Evolutionary conservation across 495 filamentous ascomycete species (phyloP).

Genomic region (Penicillium roqueforti): DNA sequence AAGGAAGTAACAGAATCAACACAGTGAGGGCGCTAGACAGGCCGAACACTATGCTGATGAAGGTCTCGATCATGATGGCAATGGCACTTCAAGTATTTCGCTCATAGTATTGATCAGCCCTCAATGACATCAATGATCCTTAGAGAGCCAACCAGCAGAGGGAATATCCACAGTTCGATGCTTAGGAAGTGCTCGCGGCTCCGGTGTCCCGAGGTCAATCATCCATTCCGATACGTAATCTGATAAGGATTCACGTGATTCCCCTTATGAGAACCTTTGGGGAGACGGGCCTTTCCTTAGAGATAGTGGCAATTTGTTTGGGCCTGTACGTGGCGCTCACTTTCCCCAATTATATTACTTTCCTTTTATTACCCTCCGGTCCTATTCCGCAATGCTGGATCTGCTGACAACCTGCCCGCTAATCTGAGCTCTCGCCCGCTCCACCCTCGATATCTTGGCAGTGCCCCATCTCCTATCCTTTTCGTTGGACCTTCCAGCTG

Average conservation of each 20-base stretch:
- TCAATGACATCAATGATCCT: background rate
- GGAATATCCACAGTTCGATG: background rate
- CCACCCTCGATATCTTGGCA: slow-evolving; percentile 12
- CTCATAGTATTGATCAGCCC: background rate
- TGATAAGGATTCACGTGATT: slow-evolving; percentile 8
- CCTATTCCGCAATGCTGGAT: slow-evolving; percentile 1
- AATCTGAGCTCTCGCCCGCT: slow-evolving; percentile 3
- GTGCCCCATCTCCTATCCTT: slow-evolving; percentile 4
- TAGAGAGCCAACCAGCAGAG: background rate
- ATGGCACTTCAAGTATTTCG: background rate
- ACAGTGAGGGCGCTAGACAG: slow-evolving; percentile 48
- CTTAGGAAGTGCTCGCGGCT: background rate
- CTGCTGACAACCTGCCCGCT: slow-evolving; percentile 1
- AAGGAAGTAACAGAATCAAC: slow-evolving; percentile 48
- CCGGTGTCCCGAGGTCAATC: no score
- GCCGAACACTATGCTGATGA: slow-evolving; percentile 44
- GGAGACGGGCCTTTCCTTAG: background rate
- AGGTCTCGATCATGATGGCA: slow-evolving; percentile 37
- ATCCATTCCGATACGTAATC: slow-evolving; percentile 3
- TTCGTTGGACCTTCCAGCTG: slow-evolving; percentile 5
- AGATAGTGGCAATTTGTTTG: background rate
- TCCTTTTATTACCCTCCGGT: background rate
- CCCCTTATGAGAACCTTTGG: slow-evolving; percentile 6
- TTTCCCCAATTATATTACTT: background rate
- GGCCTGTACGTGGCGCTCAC: background rate